These are phyloP conservation scores for Claviceps sp. DNA, from an alignment of 2,329 filamentous ascomycete genomes.

Conservation along the genomic window DNA sequence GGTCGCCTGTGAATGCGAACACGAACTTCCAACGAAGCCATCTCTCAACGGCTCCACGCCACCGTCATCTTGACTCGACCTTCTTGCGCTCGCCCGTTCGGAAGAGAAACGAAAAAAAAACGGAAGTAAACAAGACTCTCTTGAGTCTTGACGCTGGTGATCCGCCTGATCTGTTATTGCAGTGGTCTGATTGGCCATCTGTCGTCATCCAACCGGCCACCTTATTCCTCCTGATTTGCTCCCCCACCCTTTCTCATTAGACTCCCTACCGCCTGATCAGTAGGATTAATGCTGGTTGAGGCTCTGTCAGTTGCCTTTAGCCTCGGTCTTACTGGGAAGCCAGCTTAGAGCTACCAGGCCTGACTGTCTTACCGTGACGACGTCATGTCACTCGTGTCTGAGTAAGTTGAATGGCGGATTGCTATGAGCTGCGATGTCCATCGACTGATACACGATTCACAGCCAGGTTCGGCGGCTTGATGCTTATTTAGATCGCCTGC, in stretches of 20 bases:
- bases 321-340: conserved; percentile 3
- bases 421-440: neutral
- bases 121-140: neutral
- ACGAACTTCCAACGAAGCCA: conserved; percentile 3
- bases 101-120: neutral
- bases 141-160: conserved; percentile 4
- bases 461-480: conserved; percentile 51
- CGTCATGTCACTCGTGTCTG: conserved; percentile 33
- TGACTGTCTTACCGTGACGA: neutral
- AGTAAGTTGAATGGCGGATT: conserved; percentile 23
- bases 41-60: conserved; percentile 1
- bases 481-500: conserved; percentile 50
- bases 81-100: neutral
- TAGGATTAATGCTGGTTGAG: conserved; percentile 7
- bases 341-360: conserved; percentile 1
- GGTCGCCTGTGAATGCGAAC: conserved; percentile 5
- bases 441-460: conserved; percentile 8
- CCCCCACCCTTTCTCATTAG: conserved; percentile 4
- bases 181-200: conserved; percentile 12
- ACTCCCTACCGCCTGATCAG: conserved; percentile 1
- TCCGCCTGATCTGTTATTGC: conserved; percentile 5
- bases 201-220: neutral
- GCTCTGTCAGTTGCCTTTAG: conserved; percentile 6
- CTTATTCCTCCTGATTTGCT: conserved; percentile 1
- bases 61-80: neutral